Evolutionary conservation across 1,284 basidiomycete species (phyloP).

Genomic region (Rhizopogon parksii): DNA sequence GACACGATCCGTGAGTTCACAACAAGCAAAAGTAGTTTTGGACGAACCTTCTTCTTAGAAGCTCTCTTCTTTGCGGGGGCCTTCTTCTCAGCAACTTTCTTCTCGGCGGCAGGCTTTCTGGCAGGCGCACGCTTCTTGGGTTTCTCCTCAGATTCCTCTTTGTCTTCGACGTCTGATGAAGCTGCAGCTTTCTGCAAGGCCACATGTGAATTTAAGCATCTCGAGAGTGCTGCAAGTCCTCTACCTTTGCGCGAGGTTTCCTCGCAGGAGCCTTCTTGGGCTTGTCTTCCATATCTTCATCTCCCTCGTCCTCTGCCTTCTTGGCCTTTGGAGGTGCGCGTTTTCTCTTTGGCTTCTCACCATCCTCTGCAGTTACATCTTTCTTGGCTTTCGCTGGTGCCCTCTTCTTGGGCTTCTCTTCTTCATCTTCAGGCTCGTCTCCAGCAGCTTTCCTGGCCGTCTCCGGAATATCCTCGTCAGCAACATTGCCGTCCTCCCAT

Average conservation of each 20-base stretch:
- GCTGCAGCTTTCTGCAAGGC: constrained; percentile 31
- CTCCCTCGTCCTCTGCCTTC: constrained; percentile 22
- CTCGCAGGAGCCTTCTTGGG: constrained; percentile 33
- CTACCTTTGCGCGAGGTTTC: constrained; percentile 38
- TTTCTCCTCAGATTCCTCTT: constrained; percentile 36
- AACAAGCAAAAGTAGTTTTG: background rate
- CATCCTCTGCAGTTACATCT: constrained; percentile 26
- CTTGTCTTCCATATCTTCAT: constrained; percentile 32
- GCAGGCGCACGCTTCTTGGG: constrained; percentile 28
- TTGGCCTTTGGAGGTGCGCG: constrained; percentile 5
- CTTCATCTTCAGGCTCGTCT: constrained; percentile 41
- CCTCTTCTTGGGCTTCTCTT: constrained; percentile 34
- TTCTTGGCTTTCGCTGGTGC: constrained; percentile 35
- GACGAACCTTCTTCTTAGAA: constrained; percentile 30
- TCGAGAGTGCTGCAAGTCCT: constrained; percentile 7
- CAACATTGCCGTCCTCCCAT: constrained; percentile 69
- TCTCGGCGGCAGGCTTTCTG: constrained; percentile 30
- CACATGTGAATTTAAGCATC: constrained; percentile 10
- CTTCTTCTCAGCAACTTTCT: constrained; percentile 21
- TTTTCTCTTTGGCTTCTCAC: constrained; percentile 20
- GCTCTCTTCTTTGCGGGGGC: constrained; percentile 4
- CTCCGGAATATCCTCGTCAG: constrained; percentile 72
- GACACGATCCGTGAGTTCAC: background rate
- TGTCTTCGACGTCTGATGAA: constrained; percentile 22
- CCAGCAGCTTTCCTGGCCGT: constrained; percentile 54